Percentiles rank a stretch among this genome's conserved stretches.
phyloP scores from a whole-genome alignment of 1,284 basidiomycete species.

The Fomitopsis schrenkii region DNA sequence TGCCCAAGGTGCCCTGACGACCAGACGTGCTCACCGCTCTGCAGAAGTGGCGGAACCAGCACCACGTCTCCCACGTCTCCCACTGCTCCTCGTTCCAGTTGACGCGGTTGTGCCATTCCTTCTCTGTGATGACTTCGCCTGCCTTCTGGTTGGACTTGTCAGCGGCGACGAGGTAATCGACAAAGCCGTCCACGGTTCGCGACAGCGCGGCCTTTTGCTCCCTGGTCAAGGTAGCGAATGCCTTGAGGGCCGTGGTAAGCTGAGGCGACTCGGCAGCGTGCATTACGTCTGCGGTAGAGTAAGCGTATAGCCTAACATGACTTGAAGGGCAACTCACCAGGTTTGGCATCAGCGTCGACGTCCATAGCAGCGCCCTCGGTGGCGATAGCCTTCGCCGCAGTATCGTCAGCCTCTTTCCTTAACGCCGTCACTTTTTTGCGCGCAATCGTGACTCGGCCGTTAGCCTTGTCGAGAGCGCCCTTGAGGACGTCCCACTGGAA shows the following conservation, averaged over 20 bases:
- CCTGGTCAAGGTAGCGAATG: slow-evolving; percentile 63
- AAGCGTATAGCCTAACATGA: not conserved
- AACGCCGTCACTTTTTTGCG: slow-evolving; percentile 67
- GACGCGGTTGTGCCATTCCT: slow-evolving; percentile 64
- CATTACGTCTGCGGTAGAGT: slow-evolving; percentile 37
- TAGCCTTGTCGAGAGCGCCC: slow-evolving; percentile 83
- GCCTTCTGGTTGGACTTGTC: slow-evolving; percentile 41
- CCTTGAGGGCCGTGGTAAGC: slow-evolving; percentile 65
- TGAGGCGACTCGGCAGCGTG: slow-evolving; percentile 58
- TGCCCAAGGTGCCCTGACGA: not conserved
- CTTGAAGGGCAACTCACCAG: slow-evolving; percentile 29
- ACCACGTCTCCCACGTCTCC: slow-evolving; percentile 81
- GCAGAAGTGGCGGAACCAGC: slow-evolving; percentile 85
- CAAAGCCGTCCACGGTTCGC: slow-evolving; percentile 66
- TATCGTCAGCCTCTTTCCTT: slow-evolving; percentile 85
- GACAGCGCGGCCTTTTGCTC: slow-evolving; percentile 73
- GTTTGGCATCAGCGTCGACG: slow-evolving; percentile 64
- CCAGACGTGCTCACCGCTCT: slow-evolving; percentile 50
- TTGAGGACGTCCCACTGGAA: slow-evolving; percentile 83
- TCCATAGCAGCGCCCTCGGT: slow-evolving; percentile 55
- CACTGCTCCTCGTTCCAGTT: slow-evolving; percentile 70
- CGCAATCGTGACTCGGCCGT: slow-evolving; percentile 78
- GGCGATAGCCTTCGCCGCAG: slow-evolving; percentile 69
- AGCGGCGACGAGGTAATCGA: slow-evolving; percentile 50
- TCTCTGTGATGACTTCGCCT: slow-evolving; percentile 49